Evolutionary conservation across 2,329 filamentous ascomycete species (phyloP), one percentile per base, ranked within the genome.

Genomic region (Diplocarpon rosae): DNA sequence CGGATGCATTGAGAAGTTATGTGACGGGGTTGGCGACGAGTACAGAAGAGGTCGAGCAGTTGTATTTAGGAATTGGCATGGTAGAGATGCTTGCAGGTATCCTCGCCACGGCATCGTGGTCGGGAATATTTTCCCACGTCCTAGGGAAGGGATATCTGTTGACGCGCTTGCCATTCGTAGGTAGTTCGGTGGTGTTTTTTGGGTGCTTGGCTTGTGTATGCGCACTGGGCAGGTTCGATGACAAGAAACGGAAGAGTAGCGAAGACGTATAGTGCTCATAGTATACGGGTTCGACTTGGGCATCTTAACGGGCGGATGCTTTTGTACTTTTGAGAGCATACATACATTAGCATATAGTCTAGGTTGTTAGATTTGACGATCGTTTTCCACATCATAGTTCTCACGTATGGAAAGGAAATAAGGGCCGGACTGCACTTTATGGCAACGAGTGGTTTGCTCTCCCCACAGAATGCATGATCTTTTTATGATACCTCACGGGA

Each of bases 51-150:
- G 38, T 52, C 16, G 43, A 48, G 32, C 39, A 52, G 39, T 32
- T 52, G 39, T 52, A 52, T 36, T n/a, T 52, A 24, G 50, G 48
- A 2, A 52, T 52, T 39, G 48, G 48, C n/a, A 43, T 51, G 40
- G 39, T 49, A 34, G 45, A 49, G 42, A 52, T 44, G 11, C 15
- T 50, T 11, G 48, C 38, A 1, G 48, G 42, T 2, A 52, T 52
- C 41, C 9, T 50, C 13, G 45, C 41, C 10, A 49, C 45, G 8
- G 46, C 37, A 10, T 39, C 35, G 15, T 52, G 50, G 50, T 48
- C 39, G 38, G 37, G 38, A 8, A 11, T 44, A 5, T 47, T 51
- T 42, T 30, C 42, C 2, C 38, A 33, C 17, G 46, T 47, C 7
- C 14, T 52, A 15, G 48, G 46, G 12, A 39, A 33, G 24, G 37